Evolutionary conservation across 2,329 filamentous ascomycete genomes (phyloP), one percentile per base, ranked within the genome.

Genomic region (Colletotrichum sp.): DNA sequence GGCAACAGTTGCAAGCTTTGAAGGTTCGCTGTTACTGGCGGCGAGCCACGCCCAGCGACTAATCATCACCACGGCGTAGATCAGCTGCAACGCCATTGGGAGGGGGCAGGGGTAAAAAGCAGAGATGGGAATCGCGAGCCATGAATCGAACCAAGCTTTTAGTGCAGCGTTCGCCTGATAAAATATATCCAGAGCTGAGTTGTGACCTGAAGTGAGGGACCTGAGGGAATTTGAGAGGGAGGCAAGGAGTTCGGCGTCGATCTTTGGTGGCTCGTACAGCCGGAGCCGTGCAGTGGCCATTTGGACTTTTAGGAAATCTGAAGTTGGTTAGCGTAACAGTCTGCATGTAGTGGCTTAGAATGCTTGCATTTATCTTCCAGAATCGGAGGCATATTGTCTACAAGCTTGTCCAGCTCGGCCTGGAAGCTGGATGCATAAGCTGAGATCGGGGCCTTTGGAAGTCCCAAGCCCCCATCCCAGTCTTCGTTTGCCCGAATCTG

Each of bases 31-130:
- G 21, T 65, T 58, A 4, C 65, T 58, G 0, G 84, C 84, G 0
- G 87, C 82, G 0, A 89, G 82, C 58, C 88, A 88, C 7, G 87
- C 86, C 88, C 88, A 90, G 8, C 89, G 84, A 2, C 87, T 85
- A 1, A 90, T 82, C 84, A 89, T 88, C 6, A 84, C 87, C 56
- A 89, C 80, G n/a, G 85, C 86, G 68, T 90, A 89, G 5, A 90
- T 85, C 0, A 90, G 80, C 69, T 90, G 87, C 1, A 85, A 81
- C 38, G 84, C 87, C 0, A 85, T 78, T 0, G 86, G 82, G 10
- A 90, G 86, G 0, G 90, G 88, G 28, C 90, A 82, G 34, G 85
- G 83, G 72, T 87, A 86, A 70, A 88, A 89, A 5, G 84, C 80
- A 0, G 80, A 77, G 0, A 85, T 80, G 0, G 89, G 86, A 0